Percentiles rank a stretch among this genome's conserved stretches.
Conservation (phyloP, 257 asterid genomes). For the Penstemon barbatus region DNA sequence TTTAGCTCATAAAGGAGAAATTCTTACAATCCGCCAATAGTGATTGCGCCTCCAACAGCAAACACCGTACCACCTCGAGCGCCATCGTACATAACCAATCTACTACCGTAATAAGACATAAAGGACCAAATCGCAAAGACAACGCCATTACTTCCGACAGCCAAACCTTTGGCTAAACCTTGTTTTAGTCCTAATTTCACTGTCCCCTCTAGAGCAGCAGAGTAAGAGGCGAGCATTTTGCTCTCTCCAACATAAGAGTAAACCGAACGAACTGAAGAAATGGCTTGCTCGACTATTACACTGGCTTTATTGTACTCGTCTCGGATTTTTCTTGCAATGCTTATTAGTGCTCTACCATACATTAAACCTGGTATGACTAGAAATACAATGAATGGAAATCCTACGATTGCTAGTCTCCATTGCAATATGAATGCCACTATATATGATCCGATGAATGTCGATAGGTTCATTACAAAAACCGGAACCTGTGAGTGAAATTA, state of each 20-base stretch:
- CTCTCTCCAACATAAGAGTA: conserved; percentile 82
- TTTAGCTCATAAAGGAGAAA: neutral
- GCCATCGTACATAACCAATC: conserved; percentile 79
- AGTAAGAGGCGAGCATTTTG: conserved; percentile 49
- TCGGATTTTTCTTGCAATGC: conserved; percentile 56
- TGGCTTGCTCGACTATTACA: conserved; percentile 68
- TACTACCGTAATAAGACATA: conserved; percentile 79
- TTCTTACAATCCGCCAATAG: conserved; percentile 85
- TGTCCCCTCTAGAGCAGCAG: conserved; percentile 72
- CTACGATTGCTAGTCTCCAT: conserved; percentile 76
- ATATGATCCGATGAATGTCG: conserved; percentile 67
- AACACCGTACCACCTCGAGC: conserved; percentile 82
- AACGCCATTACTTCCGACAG: conserved; percentile 80
- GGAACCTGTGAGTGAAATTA: conserved; percentile 53
- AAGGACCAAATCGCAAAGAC: conserved; percentile 86
- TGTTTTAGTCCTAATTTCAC: conserved; percentile 67
- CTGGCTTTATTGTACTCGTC: conserved; percentile 74
- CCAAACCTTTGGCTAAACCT: conserved; percentile 89
- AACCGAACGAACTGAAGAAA: conserved; percentile 81
- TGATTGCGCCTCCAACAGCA: conserved; percentile 80
- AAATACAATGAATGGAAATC: conserved; percentile 67
- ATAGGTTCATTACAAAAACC: conserved; percentile 65
- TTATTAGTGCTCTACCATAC: conserved; percentile 72
- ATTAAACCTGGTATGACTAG: conserved; percentile 83
- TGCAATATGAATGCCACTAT: conserved; percentile 61